Evolutionary conservation across 2,329 filamentous ascomycete species (phyloP), one percentile per base, ranked within the genome.

Genomic region (Cercospora sesami): DNA sequence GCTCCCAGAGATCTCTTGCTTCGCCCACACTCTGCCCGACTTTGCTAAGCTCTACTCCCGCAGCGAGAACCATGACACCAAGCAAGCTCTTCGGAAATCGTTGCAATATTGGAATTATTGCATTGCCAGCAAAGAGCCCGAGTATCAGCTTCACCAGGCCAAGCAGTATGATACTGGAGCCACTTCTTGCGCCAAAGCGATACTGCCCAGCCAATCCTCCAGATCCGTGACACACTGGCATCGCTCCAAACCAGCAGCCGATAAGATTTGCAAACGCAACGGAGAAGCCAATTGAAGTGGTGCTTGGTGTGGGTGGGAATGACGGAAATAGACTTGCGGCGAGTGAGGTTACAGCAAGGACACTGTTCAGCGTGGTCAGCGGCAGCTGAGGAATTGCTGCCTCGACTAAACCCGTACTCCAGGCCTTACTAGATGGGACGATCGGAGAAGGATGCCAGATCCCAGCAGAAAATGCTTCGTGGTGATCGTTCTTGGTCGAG

Each of bases 171-270:
- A 97, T 86, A 73, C 90, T 93, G 0, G 92, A 88, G 9, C 94
- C 94, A 68, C 92, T 96, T 59, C 94, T 89, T 4, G 94, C 94
- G 0, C 94, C 94, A 73, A 98, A 98, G 4, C 93, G 89, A 78
- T 93, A 92, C 78, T 98, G 94, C 0, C 91, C 95, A 5, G 95
- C 95, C 0, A 98, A 83, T 0, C 94, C 94, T 2, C 94, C 94
- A 0, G 93, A 93, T 5, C 94, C 94, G 77, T 98, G 95, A 76
- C 95, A 98, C 4, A 95, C 89, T 3, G 94, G 95, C 95, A 97
- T 98, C 5, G 91, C 91, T 59, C 94, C 94, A 75, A 97, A 96
- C 91, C 92, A 96, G 75, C 92, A 94, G 16, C 91, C 91, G 1
- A 91, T 78, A 3, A 97, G 82, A 77, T 98, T 98, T 87, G 97